phyloP scores from a whole-genome alignment of 345 rosid species.

The Linum tenue region DNA sequence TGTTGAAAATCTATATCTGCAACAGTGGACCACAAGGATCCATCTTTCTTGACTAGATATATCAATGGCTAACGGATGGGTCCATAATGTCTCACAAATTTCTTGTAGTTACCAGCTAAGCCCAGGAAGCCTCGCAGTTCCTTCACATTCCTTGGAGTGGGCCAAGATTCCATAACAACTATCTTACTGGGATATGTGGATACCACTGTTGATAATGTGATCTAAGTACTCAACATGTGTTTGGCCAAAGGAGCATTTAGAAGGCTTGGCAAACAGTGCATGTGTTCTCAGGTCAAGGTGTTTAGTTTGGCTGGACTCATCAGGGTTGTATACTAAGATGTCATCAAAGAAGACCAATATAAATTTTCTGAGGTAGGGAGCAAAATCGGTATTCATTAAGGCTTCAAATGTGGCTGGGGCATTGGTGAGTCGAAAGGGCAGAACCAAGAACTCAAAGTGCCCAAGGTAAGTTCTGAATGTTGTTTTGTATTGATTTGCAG shows the following conservation, averaged over 20 bases:
- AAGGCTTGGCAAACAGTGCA: background rate
- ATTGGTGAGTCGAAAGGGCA: background rate
- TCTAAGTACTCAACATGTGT: background rate
- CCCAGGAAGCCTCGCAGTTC: background rate
- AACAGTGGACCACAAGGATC: no score
- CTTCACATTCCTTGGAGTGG: background rate
- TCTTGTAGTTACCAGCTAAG: no score
- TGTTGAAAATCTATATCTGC: no score
- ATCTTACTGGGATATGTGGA: no score
- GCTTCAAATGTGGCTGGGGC: background rate
- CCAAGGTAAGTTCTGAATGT: background rate
- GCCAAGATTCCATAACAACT: no score
- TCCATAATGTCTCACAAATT: no score
- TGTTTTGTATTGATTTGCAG: no score
- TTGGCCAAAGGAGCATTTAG: background rate
- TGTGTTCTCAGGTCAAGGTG: background rate
- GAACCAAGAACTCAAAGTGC: background rate
- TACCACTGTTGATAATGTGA: background rate
- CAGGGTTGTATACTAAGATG: background rate
- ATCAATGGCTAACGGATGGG: no score
- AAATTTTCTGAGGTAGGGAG: background rate
- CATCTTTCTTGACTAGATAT: no score
- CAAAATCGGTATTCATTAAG: background rate
- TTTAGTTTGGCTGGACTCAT: background rate
- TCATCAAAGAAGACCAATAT: background rate